Conservation (phyloP, 345 rosid genomes). For the Viola odorata region DNA sequence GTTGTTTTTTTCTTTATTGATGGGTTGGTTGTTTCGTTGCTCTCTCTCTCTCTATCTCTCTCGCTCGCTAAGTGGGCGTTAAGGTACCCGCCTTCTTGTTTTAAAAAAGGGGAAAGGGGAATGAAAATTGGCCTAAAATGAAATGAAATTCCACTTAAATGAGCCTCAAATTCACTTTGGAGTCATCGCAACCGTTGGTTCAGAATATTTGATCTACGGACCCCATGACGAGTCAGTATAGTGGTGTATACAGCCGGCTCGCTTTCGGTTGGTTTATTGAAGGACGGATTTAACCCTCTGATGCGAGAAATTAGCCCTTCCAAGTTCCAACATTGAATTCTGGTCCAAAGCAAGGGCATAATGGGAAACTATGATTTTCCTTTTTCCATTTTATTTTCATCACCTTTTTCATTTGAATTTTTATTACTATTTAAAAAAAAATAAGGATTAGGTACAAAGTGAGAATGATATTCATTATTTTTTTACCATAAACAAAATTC, state of each 20-base stretch:
- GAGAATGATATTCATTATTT: no score
- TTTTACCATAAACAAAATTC: no score
- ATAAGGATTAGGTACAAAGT: no score
- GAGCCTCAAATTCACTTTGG: conserved; percentile 20
- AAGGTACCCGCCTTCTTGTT: conserved; percentile 38
- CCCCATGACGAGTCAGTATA: conserved; percentile 26
- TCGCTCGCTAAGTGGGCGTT: not conserved
- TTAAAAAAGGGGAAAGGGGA: conserved; percentile 25
- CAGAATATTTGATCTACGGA: conserved; percentile 5
- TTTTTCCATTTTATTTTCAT: no score
- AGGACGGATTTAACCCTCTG: conserved; percentile 20
- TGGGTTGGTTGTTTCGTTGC: not conserved
- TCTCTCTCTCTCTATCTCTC: no score
- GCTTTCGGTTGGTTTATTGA: conserved; percentile 9
- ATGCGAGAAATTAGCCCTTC: not conserved
- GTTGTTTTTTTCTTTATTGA: not conserved
- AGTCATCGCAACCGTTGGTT: conserved; percentile 36
- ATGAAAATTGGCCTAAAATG: conserved; percentile 23
- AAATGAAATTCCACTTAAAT: conserved; percentile 38
- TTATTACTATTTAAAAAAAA: no score
- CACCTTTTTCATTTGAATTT: no score
- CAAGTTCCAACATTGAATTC: no score
- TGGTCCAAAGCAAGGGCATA: not conserved
- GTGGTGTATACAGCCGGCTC: conserved; percentile 33
- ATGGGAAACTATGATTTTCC: not conserved